Conservation (phyloP, 257 asterid genomes). For the Solanum peruvianum region DNA sequence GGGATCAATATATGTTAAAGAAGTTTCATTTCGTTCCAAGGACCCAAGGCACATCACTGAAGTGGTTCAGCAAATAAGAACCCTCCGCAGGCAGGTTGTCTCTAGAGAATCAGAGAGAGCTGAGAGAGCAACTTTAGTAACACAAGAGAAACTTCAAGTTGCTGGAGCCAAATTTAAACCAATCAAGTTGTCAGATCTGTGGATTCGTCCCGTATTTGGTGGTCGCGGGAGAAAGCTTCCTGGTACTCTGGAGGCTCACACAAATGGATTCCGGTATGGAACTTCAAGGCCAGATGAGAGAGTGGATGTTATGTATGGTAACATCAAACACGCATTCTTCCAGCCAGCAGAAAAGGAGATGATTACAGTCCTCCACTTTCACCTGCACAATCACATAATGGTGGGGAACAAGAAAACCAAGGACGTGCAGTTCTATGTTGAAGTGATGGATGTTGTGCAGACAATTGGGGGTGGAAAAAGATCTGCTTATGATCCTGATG, state of each 20-base stretch:
- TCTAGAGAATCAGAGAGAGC: constrained; percentile 20
- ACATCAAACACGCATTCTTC: constrained; percentile 20
- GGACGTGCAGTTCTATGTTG: constrained; percentile 27
- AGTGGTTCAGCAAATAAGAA: constrained; percentile 11
- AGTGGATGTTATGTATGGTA: constrained; percentile 15
- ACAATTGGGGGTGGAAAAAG: constrained; percentile 16
- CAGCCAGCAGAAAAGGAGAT: constrained; percentile 27
- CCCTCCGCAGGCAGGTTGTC: constrained; percentile 17
- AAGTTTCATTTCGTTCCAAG: constrained; percentile 18
- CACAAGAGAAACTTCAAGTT: constrained; percentile 21
- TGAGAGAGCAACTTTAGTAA: constrained; percentile 12
- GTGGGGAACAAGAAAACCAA: constrained; percentile 27
- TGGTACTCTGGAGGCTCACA: constrained; percentile 15
- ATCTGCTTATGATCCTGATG: constrained; percentile 21
- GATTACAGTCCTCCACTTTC: constrained; percentile 23
- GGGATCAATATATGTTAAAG: constrained; percentile 16
- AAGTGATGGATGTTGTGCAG: constrained; percentile 19
- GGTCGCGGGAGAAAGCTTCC: constrained; percentile 21
- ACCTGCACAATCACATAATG: constrained; percentile 24
- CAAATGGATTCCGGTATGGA: constrained; percentile 15
- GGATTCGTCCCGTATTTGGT: constrained; percentile 16
- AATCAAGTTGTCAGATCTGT: constrained; percentile 1
- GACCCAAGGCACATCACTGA: constrained; percentile 17
- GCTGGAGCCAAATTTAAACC: constrained; percentile 15
- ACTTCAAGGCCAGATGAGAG: constrained; percentile 14